A percentile compares a stretch with the other conserved stretches of the same genome.
These are phyloP conservation scores for Acanthamoeba lenticulata DNA, from an alignment of 208 protist genomes.

Conservation along the genomic window DNA sequence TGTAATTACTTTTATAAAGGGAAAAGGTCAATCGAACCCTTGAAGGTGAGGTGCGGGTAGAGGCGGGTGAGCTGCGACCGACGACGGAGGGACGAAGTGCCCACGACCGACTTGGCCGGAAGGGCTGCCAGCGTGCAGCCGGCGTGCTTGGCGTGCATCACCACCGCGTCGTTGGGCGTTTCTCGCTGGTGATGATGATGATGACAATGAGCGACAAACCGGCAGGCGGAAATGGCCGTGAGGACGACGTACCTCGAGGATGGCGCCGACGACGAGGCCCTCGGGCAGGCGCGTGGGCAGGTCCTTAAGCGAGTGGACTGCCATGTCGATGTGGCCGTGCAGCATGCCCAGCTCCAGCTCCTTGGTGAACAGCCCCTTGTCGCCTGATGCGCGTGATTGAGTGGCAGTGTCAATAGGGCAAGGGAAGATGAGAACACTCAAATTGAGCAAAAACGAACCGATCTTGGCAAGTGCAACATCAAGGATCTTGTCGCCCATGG, in stretches of 20 bases:
- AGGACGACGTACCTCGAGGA: background rate
- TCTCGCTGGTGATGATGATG: background rate
- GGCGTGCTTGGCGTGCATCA: constrained; percentile 45
- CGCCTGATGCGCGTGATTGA: too few species aligned
- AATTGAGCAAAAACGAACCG: constrained; percentile 47
- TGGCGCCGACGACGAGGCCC: constrained; percentile 31
- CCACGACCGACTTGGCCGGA: constrained; percentile 65
- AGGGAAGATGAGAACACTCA: too few species aligned
- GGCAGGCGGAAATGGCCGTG: background rate
- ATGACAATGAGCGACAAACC: background rate
- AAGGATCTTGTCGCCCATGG: constrained; percentile 72
- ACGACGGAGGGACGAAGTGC: constrained; percentile 66
- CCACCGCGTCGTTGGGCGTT: constrained; percentile 47
- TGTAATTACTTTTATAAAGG: too few species aligned
- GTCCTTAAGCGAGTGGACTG: constrained; percentile 76
- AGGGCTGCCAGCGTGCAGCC: constrained; percentile 49
- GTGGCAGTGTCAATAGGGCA: too few species aligned
- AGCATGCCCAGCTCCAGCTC: constrained; percentile 74
- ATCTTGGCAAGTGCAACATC: constrained; percentile 69
- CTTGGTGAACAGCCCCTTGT: constrained; percentile 76
- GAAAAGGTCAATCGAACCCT: too few species aligned
- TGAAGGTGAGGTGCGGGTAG: constrained; percentile 62
- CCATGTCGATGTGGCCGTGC: constrained; percentile 59
- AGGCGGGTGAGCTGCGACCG: constrained; percentile 47
- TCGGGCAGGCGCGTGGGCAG: constrained; percentile 72